Conservation (phyloP, 2,329 filamentous ascomycete species). For the Myriosclerotinia scirpicola region DNA sequence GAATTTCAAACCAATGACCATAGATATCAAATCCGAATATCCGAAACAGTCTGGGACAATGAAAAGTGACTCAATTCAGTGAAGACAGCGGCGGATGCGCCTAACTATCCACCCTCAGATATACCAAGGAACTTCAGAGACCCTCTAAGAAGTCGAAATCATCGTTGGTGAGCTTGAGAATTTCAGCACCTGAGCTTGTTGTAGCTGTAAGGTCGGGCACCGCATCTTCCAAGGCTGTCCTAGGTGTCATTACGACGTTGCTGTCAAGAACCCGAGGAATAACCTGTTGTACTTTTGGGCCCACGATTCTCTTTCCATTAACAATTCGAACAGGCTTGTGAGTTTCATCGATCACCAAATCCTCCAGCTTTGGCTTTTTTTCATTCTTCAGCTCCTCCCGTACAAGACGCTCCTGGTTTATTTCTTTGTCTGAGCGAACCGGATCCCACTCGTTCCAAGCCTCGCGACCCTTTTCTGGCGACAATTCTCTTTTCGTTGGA, state of each 20-base stretch:
- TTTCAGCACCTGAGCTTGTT: too few relatives aligned
- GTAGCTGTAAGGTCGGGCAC: too few relatives aligned
- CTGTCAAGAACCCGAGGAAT: background rate
- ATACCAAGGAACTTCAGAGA: background rate
- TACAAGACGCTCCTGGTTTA: background rate
- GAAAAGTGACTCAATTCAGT: background rate
- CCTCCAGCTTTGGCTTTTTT: background rate
- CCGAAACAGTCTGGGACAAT: background rate
- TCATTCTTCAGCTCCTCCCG: background rate
- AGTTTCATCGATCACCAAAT: slow-evolving; percentile 2
- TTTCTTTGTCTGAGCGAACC: background rate
- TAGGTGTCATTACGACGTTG: background rate
- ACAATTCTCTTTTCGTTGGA: background rate
- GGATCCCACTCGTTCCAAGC: slow-evolving; percentile 3
- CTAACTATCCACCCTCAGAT: background rate
- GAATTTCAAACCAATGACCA: background rate
- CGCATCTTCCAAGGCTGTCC: too few relatives aligned
- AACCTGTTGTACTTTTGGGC: background rate
- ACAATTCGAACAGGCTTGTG: slow-evolving; percentile 8
- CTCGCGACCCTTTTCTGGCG: background rate
- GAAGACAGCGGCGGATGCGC: background rate
- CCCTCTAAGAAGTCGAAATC: slow-evolving; percentile 16
- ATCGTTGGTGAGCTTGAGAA: background rate
- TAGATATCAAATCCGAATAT: background rate
- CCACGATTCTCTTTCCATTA: slow-evolving; percentile 6